Percentiles rank a stretch among this genome's conserved stretches.
phyloP scores from a whole-genome alignment of 2,329 filamentous ascomycete species.

The Calonectria naviculata region DNA sequence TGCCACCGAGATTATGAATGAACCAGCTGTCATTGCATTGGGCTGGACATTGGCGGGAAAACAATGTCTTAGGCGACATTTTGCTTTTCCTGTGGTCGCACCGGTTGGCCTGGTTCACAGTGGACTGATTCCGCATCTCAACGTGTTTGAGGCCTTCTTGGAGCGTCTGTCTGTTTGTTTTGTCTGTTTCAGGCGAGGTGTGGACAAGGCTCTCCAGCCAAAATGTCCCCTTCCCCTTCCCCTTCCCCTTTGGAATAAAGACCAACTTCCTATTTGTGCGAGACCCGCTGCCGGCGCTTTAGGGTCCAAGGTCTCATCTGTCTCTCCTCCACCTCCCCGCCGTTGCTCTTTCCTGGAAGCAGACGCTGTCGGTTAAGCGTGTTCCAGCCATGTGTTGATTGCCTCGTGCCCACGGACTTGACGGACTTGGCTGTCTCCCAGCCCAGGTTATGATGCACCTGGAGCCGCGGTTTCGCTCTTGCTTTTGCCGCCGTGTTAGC shows the following conservation, averaged over 20 bases:
- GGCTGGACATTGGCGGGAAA: not conserved
- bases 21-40: not conserved
- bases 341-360: not conserved
- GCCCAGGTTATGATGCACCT: not conserved
- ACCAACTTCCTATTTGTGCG: not conserved
- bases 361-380: not conserved
- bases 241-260: not conserved
- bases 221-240: too few species aligned
- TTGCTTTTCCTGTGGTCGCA: not conserved
- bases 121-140: not conserved
- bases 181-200: not conserved
- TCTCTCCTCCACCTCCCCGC: not conserved
- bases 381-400: not conserved
- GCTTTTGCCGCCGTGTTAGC: not conserved
- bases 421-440: not conserved
- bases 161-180: not conserved
- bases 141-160: not conserved
- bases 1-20: not conserved
- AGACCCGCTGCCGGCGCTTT: conserved; percentile 2
- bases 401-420: not conserved
- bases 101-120: not conserved
- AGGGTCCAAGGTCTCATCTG: not conserved
- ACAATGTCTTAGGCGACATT: not conserved
- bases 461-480: not conserved
- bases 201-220: not conserved